phyloP scores from a whole-genome alignment of 306 rosid genomes.

The Malus fusca region DNA sequence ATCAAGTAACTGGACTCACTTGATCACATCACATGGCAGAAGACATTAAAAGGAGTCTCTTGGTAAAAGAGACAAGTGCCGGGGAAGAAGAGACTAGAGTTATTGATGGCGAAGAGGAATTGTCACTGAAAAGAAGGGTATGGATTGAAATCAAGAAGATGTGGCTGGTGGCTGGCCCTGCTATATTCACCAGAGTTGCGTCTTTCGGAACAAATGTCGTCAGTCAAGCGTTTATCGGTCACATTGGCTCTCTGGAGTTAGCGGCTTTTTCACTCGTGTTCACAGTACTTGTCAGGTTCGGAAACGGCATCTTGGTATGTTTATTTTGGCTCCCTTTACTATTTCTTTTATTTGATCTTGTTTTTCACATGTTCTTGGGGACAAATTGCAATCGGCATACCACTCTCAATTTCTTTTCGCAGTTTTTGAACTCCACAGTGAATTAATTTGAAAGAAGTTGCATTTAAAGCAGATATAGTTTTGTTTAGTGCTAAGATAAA shows the following conservation, averaged over 20 bases:
- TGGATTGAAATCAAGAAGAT: slow-evolving; percentile 49
- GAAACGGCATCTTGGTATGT: slow-evolving; percentile 48
- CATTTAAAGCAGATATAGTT: not conserved
- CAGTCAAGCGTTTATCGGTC: slow-evolving; percentile 40
- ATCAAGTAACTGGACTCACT: not conserved
- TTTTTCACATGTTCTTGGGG: not conserved
- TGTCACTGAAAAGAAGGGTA: slow-evolving; percentile 21
- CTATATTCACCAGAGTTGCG: slow-evolving; percentile 43
- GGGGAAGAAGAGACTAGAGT: not conserved
- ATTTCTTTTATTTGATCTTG: not conserved
- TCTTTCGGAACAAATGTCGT: slow-evolving; percentile 37
- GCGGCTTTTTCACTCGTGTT: slow-evolving; percentile 49
- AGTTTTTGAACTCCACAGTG: not conserved
- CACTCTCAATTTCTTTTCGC: not conserved
- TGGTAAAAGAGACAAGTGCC: slow-evolving; percentile 5
- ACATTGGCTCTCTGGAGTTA: slow-evolving; percentile 44
- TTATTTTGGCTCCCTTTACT: not conserved
- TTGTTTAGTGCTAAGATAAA: not conserved
- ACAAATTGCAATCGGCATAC: not conserved
- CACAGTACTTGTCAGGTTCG: slow-evolving; percentile 44
- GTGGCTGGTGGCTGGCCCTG: slow-evolving; percentile 55
- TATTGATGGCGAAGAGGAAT: slow-evolving; percentile 11
- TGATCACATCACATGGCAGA: slow-evolving; percentile 8
- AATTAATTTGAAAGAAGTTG: not conserved
- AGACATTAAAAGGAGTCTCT: slow-evolving; percentile 17